Evolutionary conservation across 768 basidiomycete species (phyloP).

Genomic region (Thelephora ganbajun): DNA sequence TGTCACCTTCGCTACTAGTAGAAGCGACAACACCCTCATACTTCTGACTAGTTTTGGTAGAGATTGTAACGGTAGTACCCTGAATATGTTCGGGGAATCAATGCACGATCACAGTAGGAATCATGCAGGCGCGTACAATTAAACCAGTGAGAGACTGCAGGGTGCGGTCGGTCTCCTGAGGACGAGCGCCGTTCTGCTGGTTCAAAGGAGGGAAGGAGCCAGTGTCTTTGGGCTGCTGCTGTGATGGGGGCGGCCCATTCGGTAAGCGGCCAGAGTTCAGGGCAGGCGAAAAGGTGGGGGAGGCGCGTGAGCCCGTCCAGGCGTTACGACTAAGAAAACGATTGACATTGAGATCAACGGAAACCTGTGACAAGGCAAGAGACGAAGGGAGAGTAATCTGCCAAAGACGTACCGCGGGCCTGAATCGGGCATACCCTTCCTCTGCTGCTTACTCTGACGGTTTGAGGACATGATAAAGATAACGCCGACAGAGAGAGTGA

Average conservation of each 20-base stretch:
- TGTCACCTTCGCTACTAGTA: slow-evolving; percentile 51
- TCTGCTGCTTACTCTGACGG: slow-evolving; percentile 48
- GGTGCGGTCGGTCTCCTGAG: slow-evolving; percentile 27
- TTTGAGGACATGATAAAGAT: slow-evolving; percentile 42
- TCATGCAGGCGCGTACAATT: slow-evolving; percentile 36
- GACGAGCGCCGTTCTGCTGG: slow-evolving; percentile 27
- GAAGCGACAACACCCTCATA: slow-evolving; percentile 61
- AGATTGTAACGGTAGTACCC: slow-evolving; percentile 73
- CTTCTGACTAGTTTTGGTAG: slow-evolving; percentile 54
- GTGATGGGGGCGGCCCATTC: slow-evolving; percentile 17
- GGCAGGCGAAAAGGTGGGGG: slow-evolving; percentile 54
- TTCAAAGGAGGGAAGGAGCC: slow-evolving; percentile 16
- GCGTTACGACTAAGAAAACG: slow-evolving; percentile 25
- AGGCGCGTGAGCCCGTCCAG: slow-evolving; percentile 56
- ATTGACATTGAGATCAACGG: slow-evolving; percentile 13
- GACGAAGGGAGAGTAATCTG: slow-evolving; percentile 7
- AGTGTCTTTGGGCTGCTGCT: slow-evolving; percentile 10
- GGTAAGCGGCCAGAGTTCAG: slow-evolving; percentile 27
- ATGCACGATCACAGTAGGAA: slow-evolving; percentile 3
- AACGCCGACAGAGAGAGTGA: slow-evolving; percentile 8
- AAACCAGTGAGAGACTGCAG: slow-evolving; percentile 56
- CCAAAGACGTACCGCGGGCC: slow-evolving; percentile 31
- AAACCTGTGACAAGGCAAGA: slow-evolving; percentile 1
- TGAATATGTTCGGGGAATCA: slow-evolving; percentile 14
- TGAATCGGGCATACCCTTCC: slow-evolving; percentile 49